Conservation (phyloP, 331 rosid genomes). For the Saraca asoca region DNA sequence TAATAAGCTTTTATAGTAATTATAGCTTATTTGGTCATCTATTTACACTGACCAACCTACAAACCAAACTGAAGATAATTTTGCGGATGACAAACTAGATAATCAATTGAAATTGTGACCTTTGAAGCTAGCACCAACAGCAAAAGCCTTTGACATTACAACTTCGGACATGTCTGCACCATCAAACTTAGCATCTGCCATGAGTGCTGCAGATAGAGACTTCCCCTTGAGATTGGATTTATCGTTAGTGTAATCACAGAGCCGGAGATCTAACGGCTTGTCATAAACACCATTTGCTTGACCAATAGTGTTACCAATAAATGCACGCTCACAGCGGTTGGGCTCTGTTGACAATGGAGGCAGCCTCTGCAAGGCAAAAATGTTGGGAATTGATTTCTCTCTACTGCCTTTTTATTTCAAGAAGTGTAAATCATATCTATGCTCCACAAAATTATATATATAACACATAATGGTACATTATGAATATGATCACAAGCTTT, state of each 20-base stretch:
- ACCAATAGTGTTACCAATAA: slow-evolving; percentile 87
- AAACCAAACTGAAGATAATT: background rate
- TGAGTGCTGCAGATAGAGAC: slow-evolving; percentile 91
- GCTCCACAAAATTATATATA: slow-evolving; percentile 6
- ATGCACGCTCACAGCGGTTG: slow-evolving; percentile 89
- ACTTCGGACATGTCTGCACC: slow-evolving; percentile 99
- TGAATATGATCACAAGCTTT: background rate
- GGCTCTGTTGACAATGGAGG: slow-evolving; percentile 95
- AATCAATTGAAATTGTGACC: slow-evolving; percentile 50
- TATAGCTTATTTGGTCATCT: slow-evolving; percentile 12
- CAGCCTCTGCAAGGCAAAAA: slow-evolving; percentile 66
- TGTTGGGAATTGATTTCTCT: slow-evolving; percentile 3
- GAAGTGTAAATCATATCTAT: slow-evolving; percentile 16
- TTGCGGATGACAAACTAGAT: background rate
- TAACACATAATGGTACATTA: slow-evolving; percentile 16
- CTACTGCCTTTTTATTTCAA: slow-evolving; percentile 24
- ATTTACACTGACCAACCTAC: slow-evolving; percentile 12
- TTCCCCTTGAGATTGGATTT: slow-evolving; percentile 83
- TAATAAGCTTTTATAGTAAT: background rate
- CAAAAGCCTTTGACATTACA: slow-evolving; percentile 95
- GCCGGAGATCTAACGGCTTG: slow-evolving; percentile 88
- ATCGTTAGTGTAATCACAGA: slow-evolving; percentile 83
- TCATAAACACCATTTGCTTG: slow-evolving; percentile 97
- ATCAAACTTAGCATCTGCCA: slow-evolving; percentile 95
- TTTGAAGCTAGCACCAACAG: slow-evolving; percentile 87